Conservation (phyloP, 2,329 filamentous ascomycete species). For the Pseudogymnoascus pannorum region DNA sequence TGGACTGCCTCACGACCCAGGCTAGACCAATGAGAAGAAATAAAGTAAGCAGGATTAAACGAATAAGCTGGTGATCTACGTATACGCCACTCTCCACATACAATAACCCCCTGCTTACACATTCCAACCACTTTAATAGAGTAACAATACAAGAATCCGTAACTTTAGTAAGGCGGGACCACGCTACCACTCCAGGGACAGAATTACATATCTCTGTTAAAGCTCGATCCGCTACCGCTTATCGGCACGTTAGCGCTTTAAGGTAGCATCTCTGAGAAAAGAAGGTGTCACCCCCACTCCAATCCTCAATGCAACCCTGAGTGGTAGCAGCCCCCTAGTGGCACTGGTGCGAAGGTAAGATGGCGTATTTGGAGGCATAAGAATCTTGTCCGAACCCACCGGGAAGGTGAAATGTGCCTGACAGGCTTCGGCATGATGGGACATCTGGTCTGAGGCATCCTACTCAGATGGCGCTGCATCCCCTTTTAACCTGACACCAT, state of each 20-base stretch:
- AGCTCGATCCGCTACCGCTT: neutral
- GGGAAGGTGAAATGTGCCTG: neutral
- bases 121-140: neutral
- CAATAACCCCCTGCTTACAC: neutral
- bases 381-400: neutral
- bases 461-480: no score
- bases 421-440: neutral
- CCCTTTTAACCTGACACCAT: no score
- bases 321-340: neutral
- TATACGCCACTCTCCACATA: neutral
- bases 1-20: neutral
- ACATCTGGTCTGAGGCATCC: no score
- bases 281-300: neutral
- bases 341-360: neutral
- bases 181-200: neutral
- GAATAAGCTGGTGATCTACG: neutral
- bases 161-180: neutral
- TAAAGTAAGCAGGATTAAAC: neutral
- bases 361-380: neutral
- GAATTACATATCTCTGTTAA: neutral
- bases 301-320: neutral
- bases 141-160: neutral
- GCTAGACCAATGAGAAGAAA: neutral
- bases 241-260: neutral
- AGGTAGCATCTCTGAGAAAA: neutral